Evolutionary conservation across 192 early-diverging fungal species (phyloP), one percentile per base, ranked within the genome.

Genomic region (Coemansia sp.): DNA sequence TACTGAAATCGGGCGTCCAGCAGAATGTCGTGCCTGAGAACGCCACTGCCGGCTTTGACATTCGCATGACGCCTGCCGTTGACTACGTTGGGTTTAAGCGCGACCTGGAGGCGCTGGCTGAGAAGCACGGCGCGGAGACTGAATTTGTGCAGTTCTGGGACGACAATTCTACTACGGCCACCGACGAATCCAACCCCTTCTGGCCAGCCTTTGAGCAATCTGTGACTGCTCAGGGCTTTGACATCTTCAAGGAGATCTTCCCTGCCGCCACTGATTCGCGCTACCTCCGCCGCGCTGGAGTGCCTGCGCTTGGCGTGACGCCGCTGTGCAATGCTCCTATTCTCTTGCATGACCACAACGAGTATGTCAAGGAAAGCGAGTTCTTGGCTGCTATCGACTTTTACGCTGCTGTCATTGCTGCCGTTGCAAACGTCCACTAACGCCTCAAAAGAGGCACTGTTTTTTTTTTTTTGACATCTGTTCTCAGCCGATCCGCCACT

Each of bases 291-390:
- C 82, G 86, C 52, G 81, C 89, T 0, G 92, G 93, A 11, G 86
- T 96, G 30, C 92, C 91, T 2, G 90, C 90, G 3, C 81, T 94
- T 67, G 94, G 94, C 49, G 90, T 96, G 57, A 91, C 90, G n/a
- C 91, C 91, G 21, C 85, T 95, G 73, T 83, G 88, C 73, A 89
- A 91, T 78, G 87, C 87, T 7, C 92, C 92, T 3, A 80, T 94
- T 49, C 73, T 95, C 46, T 76, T 95, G 57, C 94, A 96, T 62
- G 92, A 94, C 77, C 93, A 96, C 73, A 85, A 96, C 74, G 94
- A 96, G 84, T 90, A 87, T 44, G 85, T 96, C 62, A 87, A 88
- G 78, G 91, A 94, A 75, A 85, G 87, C 52, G 70, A 87, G 58
- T 90, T 92, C 64, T 66, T 94, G 49, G 88, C 87, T 49, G 92